These are phyloP conservation scores for Gyrodon lividus DNA, from an alignment of 768 basidiomycete genomes.

Conservation along the genomic window DNA sequence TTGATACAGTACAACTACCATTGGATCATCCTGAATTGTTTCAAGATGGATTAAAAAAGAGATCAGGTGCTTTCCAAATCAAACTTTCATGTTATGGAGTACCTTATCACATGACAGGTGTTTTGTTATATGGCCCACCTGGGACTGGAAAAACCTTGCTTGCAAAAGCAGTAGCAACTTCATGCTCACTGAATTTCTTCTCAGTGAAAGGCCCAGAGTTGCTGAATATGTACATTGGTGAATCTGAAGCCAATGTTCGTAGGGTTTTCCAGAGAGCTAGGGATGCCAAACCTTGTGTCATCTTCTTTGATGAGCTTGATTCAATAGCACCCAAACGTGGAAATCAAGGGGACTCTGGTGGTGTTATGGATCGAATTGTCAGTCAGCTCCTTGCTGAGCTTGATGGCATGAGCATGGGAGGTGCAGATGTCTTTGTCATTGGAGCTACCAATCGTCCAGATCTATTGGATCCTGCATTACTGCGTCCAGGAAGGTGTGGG, in stretches of 20 bases:
- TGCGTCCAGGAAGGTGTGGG: slow-evolving; percentile 81
- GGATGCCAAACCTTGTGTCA: slow-evolving; percentile 91
- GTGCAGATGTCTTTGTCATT: slow-evolving; percentile 85
- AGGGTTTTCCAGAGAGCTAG: slow-evolving; percentile 87
- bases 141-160: slow-evolving; percentile 95
- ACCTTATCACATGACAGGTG: slow-evolving; percentile 46
- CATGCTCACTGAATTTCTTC: slow-evolving; percentile 93
- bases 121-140: slow-evolving; percentile 91
- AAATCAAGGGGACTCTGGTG: slow-evolving; percentile 93
- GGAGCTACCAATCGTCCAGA: slow-evolving; percentile 96
- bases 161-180: slow-evolving; percentile 95
- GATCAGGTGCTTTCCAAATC: slow-evolving; percentile 63
- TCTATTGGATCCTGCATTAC: slow-evolving; percentile 81
- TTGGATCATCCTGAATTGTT: slow-evolving; percentile 90
- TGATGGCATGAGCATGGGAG: slow-evolving; percentile 79
- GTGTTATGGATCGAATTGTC: slow-evolving; percentile 97
- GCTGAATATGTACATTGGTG: slow-evolving; percentile 98
- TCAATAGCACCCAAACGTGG: slow-evolving; percentile 93
- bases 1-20: slow-evolving; percentile 94
- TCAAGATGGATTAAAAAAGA: slow-evolving; percentile 87
- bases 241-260: slow-evolving; percentile 96
- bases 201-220: slow-evolving; percentile 97
- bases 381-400: slow-evolving; percentile 92
- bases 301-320: slow-evolving; percentile 97
- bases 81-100: not conserved